Conservation (phyloP, 257 asterid genomes). For the Solanum ahanhuiri region DNA sequence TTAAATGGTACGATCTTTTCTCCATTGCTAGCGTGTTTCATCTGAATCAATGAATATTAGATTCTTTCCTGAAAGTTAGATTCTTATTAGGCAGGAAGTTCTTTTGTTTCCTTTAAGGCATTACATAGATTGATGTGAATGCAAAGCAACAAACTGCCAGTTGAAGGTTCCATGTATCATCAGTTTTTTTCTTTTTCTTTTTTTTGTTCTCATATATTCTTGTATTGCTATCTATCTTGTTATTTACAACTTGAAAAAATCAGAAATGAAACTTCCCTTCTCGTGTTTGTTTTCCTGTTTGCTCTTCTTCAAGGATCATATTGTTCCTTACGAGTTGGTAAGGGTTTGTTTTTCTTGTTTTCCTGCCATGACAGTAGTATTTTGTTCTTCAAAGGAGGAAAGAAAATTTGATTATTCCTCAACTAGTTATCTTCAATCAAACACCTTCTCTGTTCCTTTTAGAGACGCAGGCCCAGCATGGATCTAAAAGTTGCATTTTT, state of each 20-base stretch:
- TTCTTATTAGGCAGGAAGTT: neutral
- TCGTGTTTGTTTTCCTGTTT: neutral
- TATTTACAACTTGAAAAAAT: neutral
- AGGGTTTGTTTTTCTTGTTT: neutral
- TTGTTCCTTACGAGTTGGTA: neutral
- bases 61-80: neutral
- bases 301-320: neutral
- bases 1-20: slow-evolving; percentile 14
- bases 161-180: neutral
- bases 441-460: neutral
- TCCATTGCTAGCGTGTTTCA: neutral
- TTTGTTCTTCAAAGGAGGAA: neutral
- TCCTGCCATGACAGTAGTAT: neutral
- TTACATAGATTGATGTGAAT: neutral
- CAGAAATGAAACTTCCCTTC: neutral
- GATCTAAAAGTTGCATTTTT: neutral
- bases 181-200: neutral
- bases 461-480: neutral
- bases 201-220: neutral
- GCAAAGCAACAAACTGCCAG: neutral
- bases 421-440: neutral
- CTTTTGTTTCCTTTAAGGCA: neutral
- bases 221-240: neutral
- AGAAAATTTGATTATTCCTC: neutral
- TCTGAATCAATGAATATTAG: neutral